These are phyloP conservation scores for Cicer judaicum DNA, from an alignment of 306 rosid genomes.

Conservation along the genomic window DNA sequence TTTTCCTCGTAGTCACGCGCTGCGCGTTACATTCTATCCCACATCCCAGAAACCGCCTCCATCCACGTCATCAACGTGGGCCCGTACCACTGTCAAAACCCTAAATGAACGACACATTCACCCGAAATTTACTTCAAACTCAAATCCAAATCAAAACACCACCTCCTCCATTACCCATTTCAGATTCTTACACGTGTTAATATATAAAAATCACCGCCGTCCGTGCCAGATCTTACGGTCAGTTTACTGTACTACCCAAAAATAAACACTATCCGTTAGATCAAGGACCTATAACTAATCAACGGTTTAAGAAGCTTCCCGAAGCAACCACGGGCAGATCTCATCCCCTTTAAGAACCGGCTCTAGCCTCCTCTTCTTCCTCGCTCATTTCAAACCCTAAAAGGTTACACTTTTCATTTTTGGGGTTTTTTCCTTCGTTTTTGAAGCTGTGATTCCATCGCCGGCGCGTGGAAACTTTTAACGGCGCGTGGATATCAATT, in stretches of 20 bases:
- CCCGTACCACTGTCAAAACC: conserved; percentile 52
- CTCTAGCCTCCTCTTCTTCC: conserved; percentile 52
- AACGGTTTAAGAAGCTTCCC: conserved; percentile 51
- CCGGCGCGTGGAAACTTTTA: not conserved
- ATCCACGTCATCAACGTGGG: conserved; percentile 57
- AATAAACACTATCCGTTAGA: conserved; percentile 39
- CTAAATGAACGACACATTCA: conserved; percentile 69
- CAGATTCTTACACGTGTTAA: conserved; percentile 24
- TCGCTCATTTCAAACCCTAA: conserved; percentile 74
- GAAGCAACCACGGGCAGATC: conserved; percentile 75
- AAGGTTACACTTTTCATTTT: not conserved
- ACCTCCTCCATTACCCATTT: conserved; percentile 15
- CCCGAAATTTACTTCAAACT: conserved; percentile 55
- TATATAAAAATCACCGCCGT: conserved; percentile 41
- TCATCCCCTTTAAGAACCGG: conserved; percentile 78
- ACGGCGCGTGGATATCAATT: conserved; percentile 50
- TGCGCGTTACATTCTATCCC: conserved; percentile 47
- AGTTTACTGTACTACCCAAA: conserved; percentile 45
- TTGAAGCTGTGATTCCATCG: not conserved
- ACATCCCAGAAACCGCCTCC: conserved; percentile 43
- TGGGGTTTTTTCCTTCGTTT: not conserved
- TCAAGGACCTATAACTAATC: not conserved
- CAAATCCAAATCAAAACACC: conserved; percentile 50
- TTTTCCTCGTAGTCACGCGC: conserved; percentile 32
- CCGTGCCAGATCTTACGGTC: conserved; percentile 62